These are phyloP conservation scores for Primulina huaijiensis DNA, from an alignment of 257 asterid genomes.

Conservation along the genomic window DNA sequence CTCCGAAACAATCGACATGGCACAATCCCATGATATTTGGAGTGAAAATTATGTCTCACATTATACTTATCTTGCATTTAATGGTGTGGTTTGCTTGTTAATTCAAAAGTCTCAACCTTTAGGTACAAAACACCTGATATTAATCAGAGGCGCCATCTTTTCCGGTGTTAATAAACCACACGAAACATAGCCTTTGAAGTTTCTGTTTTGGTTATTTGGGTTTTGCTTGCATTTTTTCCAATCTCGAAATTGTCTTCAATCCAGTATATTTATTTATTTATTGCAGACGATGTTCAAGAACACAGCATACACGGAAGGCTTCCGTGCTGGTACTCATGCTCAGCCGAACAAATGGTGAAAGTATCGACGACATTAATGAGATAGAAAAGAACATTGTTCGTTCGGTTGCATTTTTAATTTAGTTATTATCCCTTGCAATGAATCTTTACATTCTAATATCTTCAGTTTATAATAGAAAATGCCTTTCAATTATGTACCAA, in stretches of 20 bases:
- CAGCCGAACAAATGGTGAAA: slow-evolving; percentile 44
- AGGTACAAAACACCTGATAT: no score
- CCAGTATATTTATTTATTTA: background rate
- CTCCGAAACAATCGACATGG: no score
- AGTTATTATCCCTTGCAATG: background rate
- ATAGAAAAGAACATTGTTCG: slow-evolving; percentile 8
- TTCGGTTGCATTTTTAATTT: slow-evolving; percentile 20
- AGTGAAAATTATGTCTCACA: no score
- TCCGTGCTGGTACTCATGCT: slow-evolving; percentile 47
- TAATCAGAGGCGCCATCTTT: no score
- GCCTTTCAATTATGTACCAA: background rate
- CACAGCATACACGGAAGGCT: slow-evolving; percentile 83
- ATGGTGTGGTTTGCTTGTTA: no score
- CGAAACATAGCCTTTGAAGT: background rate
- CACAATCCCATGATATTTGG: no score
- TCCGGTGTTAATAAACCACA: no score
- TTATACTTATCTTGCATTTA: no score
- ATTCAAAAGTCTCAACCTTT: no score
- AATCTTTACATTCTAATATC: background rate
- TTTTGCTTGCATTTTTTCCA: background rate
- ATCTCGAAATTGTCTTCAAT: slow-evolving; percentile 1
- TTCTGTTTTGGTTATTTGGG: background rate
- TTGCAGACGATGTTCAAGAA: slow-evolving; percentile 77
- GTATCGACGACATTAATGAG: slow-evolving; percentile 11
- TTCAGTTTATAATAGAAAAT: background rate